Evolutionary conservation across 108 stramenopile genomes (phyloP), one percentile per base, ranked within the genome.

Genomic region (Nitzschia palea): DNA sequence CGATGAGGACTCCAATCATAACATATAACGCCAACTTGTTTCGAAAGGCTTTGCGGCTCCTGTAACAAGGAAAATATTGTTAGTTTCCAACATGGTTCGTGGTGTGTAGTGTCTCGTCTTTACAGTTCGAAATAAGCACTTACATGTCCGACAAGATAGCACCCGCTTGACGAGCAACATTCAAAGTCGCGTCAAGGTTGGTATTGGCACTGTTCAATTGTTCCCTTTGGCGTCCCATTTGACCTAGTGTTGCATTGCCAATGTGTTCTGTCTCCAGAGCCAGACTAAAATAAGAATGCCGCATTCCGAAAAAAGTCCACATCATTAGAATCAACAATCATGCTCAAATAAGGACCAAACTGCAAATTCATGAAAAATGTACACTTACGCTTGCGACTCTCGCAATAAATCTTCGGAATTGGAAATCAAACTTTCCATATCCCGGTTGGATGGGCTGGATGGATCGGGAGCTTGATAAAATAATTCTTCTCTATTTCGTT

Each of bases 141-240:
- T 60, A 52, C 61, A 71, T 82, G 44, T 76, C 73, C 42, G 74
- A 74, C 81, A 93, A 60, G 43, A 93, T 82, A 22, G 44, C 25
- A 14, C 76, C 77, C 9, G 91, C 91, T 63, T 85, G 81, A 14
- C 62, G 50, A 42, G 86, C 79, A 51, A 74, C 55, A 51, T 73
- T 66, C 36, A 73, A 52, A 28, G 88, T 63, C 9, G 73, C 78
- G 25, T 77, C 66, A 20, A 90, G 34, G 15, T 85, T 68, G 10
- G 44, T 42, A 14, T 73, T 62, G 20, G 86, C 61, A 70, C 74
- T 73, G 36, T 88, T 69, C 32, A 93, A 44, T 68, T 93, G 92
- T 55, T 93, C 92, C 26, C 92, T 70, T 53, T 93, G 92, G 3
- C 71, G 71, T 32, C 79, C 81, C 88, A 93, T 87, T 35, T 78